A percentile compares a stretch with the other conserved stretches of the same genome.
Evolutionary conservation across 352 stramenopile genomes (phyloP).

Genomic region (Globisporangium orthogonon): DNA sequence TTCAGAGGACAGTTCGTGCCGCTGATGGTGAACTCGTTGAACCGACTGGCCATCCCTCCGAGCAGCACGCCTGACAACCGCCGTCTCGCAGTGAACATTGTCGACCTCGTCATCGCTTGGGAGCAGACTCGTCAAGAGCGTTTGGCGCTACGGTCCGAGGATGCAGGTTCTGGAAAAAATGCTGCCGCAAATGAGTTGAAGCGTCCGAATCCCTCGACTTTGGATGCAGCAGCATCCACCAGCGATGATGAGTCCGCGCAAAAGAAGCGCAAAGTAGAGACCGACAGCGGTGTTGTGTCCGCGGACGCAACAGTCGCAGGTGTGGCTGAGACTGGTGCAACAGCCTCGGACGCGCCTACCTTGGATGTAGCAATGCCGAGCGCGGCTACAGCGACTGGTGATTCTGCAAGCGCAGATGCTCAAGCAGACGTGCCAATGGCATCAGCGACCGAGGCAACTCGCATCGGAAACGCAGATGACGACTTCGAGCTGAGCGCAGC

Average conservation of each 20-base stretch:
- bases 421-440: constrained; percentile 12
- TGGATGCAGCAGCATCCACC: not conserved
- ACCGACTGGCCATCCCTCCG: constrained; percentile 91
- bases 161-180: not conserved
- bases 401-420: not conserved
- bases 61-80: constrained; percentile 92
- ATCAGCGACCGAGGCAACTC: constrained; percentile 4
- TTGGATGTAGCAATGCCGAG: not conserved
- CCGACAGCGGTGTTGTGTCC: constrained; percentile 13
- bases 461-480: constrained; percentile 47
- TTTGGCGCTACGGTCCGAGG: constrained; percentile 18
- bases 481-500: constrained; percentile 82
- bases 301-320: not conserved
- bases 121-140: constrained; percentile 82
- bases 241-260: constrained; percentile 6
- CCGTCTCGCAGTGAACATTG: constrained; percentile 90
- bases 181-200: constrained; percentile 13
- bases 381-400: not conserved
- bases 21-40: constrained; percentile 96
- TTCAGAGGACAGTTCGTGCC: constrained; percentile 92
- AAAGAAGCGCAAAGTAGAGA: constrained; percentile 46
- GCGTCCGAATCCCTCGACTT: constrained; percentile 5
- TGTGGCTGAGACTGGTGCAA: not conserved
- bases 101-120: constrained; percentile 96
- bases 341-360: not conserved